Evolutionary conservation across 495 filamentous ascomycete genomes (phyloP), one percentile per base, ranked within the genome.

Genomic region (Durotheca rogersii): DNA sequence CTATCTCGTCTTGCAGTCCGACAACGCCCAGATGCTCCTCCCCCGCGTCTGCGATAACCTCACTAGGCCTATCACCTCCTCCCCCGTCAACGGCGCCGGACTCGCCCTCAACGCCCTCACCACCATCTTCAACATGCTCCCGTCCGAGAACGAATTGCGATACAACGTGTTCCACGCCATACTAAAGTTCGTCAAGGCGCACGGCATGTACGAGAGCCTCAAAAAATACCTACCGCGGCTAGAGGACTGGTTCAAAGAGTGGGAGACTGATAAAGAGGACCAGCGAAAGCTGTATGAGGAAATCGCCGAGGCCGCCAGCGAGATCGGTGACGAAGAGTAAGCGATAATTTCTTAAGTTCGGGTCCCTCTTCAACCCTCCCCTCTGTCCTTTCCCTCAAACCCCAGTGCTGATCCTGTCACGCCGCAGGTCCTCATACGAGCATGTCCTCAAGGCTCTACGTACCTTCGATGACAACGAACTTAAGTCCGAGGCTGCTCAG

Each of bases 91-190:
- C 67, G 90, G 92, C 49, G 78, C 86, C 45, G 84, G 87, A 31
- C 79, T 99, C 47, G 84, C 89, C 42, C 85, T 96, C 57, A 86
- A 85, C 51, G 86, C 90, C 46, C 82, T 99, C 53, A 90, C 88
- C 64, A 95, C 90, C 47, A 80, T 99, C 69, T 99, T 96, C 86
- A 99, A 99, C 75, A 88, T 94, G 41, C 82, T 97, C 43, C 76
- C 82, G 34, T 64, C 81, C 33, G 72, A 79, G 51, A 87, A 89
- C 66, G 85, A 87, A 7, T 78, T 85, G 60, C 85, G 92, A 21
- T 96, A 86, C 77, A 84, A 95, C 59, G 88, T 97, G 53, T 84
- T 97, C 62, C 74, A 90, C 69, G 81, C 88, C 56, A 87, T 95
- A 54, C 65, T 96, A 19, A 80, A 81, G 52, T 84, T 95, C 48